These are phyloP conservation scores for Epicoccum sorghinum DNA, from an alignment of 2,329 filamentous ascomycete genomes.

Conservation along the genomic window DNA sequence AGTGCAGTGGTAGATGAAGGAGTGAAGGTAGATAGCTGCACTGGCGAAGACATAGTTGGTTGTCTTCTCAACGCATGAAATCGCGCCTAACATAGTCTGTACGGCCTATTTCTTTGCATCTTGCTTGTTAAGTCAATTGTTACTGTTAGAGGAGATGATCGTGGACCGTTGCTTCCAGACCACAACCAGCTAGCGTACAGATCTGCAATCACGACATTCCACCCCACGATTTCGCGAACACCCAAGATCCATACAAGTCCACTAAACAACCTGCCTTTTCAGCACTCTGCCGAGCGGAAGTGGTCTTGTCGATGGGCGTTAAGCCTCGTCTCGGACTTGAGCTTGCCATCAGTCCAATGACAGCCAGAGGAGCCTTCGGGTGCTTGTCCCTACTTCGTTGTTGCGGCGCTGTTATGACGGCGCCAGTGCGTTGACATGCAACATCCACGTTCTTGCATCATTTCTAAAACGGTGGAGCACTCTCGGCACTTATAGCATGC, in stretches of 20 bases:
- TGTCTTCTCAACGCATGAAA: too few species aligned
- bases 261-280: conserved; percentile 8
- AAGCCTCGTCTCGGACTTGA: conserved; percentile 15
- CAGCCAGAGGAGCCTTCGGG: conserved; percentile 4
- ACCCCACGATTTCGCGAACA: conserved; percentile 39
- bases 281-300: conserved; percentile 4
- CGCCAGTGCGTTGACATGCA: conserved; percentile 12
- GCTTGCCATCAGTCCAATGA: conserved; percentile 27
- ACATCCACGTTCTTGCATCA: conserved; percentile 42
- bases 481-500: conserved; percentile 15
- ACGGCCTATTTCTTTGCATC: too few species aligned
- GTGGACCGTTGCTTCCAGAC: neutral
- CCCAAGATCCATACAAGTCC: conserved; percentile 7
- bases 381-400: conserved; percentile 8
- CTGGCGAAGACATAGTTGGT: too few species aligned
- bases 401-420: conserved; percentile 14
- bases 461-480: conserved; percentile 12
- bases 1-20: neutral
- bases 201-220: conserved; percentile 45
- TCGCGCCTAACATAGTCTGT: neutral
- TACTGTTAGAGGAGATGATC: too few species aligned
- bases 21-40: too few species aligned
- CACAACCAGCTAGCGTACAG: conserved; percentile 14
- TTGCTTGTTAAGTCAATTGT: too few species aligned
- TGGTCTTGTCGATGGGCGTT: conserved; percentile 14